These are phyloP conservation scores for Diatrype stigma DNA, from an alignment of 2,329 filamentous ascomycete species.

Conservation along the genomic window DNA sequence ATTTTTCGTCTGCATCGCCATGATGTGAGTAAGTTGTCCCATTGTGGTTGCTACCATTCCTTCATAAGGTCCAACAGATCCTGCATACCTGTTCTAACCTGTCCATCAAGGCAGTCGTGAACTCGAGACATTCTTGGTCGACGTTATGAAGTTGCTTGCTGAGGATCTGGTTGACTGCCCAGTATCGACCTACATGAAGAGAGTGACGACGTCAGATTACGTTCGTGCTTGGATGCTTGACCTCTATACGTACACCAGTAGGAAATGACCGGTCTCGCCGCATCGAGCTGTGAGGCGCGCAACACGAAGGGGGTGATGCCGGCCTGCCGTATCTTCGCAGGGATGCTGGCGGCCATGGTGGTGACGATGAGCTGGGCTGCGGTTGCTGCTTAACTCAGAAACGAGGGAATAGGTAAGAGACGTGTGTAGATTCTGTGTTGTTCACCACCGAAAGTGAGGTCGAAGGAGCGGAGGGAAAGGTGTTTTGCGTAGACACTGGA, in stretches of 20 bases:
- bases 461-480: too few species aligned
- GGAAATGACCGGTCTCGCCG: slow-evolving; percentile 78
- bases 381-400: too few species aligned
- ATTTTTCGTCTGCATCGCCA: slow-evolving; percentile 56
- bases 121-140: slow-evolving; percentile 74
- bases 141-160: slow-evolving; percentile 71
- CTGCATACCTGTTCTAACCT: slow-evolving; percentile 70
- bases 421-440: too few species aligned
- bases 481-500: too few species aligned
- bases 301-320: slow-evolving; percentile 82
- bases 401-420: not conserved
- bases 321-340: slow-evolving; percentile 68
- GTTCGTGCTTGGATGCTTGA: too few species aligned
- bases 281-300: slow-evolving; percentile 79
- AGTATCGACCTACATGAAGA: slow-evolving; percentile 75
- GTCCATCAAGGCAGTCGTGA: slow-evolving; percentile 83
- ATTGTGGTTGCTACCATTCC: not conserved
- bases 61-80: not conserved
- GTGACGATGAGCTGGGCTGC: too few species aligned
- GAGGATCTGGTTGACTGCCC: slow-evolving; percentile 89
- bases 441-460: too few species aligned
- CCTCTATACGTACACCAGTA: slow-evolving; percentile 85
- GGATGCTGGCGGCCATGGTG: slow-evolving; percentile 68
- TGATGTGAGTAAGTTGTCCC: not conserved
- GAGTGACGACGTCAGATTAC: slow-evolving; percentile 11